Base-by-base conservation (phyloP, 2,329 filamentous ascomycete species). In the Cryphonectria naterciae region DNA sequence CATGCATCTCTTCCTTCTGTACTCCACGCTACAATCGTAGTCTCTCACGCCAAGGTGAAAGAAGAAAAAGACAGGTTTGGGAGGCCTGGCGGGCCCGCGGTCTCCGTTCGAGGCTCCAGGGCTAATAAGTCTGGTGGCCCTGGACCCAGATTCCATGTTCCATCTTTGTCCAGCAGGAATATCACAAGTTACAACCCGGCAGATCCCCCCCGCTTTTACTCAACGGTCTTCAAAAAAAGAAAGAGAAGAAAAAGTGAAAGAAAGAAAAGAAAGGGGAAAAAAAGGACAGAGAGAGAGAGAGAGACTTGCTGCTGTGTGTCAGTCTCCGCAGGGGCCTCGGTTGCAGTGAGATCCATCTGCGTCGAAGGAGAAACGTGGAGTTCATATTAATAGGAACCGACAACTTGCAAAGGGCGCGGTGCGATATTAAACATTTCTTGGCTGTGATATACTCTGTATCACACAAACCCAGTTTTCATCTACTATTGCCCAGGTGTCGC, bases 101-200 rank as follows among this genome's bases (percentile, higher is more conserved):
- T 63, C 68, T 52, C 60, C 68, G 62, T 65, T 68, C 60, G 65
- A 70, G 60, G 58, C 58, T 68, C 13, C 46, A 49, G 46, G 46
- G 46, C 46, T 49, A 49, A 49, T 49, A 8, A 49, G 22, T n/a
- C 46, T 49, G 46, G 46, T 49, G 22, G 46, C 46, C 1, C 52
- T 56, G 52, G 52, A 56, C 52, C n/a, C 52, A 56, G 52, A 28
- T 56, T n/a, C 46, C 19, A 28, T 56, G 25, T 56, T 28, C 52
- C 25, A 56, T 49, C 19, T 49, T 22, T n/a, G 46, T 22, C 52
- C 46, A 63, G 58, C 17, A 32, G 35, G 64, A 61, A 37, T 41
- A 64, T 72, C 69, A 64, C 67, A 35, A 61, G 68, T 72, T 62
- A 66, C 64, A 72, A 67, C 68, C 70, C 70, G 68, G 68, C 68